Base-by-base conservation (phyloP, 306 rosid species). In the Pterocarpus macrocarpus region DNA sequence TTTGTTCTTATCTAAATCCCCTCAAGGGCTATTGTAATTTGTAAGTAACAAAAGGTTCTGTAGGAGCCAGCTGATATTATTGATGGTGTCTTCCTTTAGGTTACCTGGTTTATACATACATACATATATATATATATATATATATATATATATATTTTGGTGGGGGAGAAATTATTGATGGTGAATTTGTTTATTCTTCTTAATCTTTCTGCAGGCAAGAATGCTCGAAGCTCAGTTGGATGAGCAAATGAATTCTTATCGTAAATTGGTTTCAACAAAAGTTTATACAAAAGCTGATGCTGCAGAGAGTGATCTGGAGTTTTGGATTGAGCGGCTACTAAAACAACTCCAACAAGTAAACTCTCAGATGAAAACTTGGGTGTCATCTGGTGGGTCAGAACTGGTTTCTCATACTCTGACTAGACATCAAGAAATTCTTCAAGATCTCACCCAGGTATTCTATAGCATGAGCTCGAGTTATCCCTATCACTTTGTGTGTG, bases 331-430 rank as follows among this genome's bases (percentile, higher is more conserved):
- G 45, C 84, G 82, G 71, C 73, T 93, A 73, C 74, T 93, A 53
- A 93, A 90, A 80, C 96, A 95, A 86, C 97, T 95, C 58, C 97
- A 95, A 84, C 99, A 89, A 88, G 94, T 93, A 80, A 95, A 95
- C 84, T 81, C 88, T 12, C 99, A 93, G 85, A 95, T 95, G 99
- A 97, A 93, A 75, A 91, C 96, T 64, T 95, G 94, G 99, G 99
- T 93, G 41, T 91, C 99, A 64, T 83, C 99, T n/a, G 99, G 92
- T 75, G 99, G 98, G 49, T 87, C 97, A n/a, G 99, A 95, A 86
- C 91, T 95, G 97, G 99, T 95, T 82, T 93, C 99, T 88, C 98
- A 93, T 81, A 93, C 99, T 56, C 85, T 95, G 86, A 95, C 94
- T 68, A 90, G 99, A 82, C 99, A 95, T 86, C 99, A 95, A 82